Conservation (phyloP, 2,329 filamentous ascomycete genomes). For the Fusarium haematococcum region DNA sequence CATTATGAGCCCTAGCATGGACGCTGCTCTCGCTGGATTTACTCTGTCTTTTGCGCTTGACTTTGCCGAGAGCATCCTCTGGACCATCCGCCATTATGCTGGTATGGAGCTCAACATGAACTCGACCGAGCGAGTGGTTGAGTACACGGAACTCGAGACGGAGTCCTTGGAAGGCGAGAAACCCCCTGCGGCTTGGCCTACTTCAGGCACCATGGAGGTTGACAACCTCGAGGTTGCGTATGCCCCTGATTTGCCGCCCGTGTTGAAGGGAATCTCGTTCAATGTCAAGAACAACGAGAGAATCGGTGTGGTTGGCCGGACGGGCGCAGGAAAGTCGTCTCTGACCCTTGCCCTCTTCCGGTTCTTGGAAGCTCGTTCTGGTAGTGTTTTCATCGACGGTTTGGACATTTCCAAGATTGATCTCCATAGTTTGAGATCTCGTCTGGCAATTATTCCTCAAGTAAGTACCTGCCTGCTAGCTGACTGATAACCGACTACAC, state of each 20-base stretch:
- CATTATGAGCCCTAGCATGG: constrained; percentile 69
- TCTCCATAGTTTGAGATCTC: constrained; percentile 76
- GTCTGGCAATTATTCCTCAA: constrained; percentile 82
- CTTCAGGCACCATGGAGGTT: constrained; percentile 79
- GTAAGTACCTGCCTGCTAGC: constrained; percentile 38
- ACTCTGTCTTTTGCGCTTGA: constrained; percentile 79
- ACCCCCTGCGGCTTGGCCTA: constrained; percentile 80
- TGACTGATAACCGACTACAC: not conserved
- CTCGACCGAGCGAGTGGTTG: constrained; percentile 78
- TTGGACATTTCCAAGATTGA: constrained; percentile 79
- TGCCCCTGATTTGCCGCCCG: constrained; percentile 76
- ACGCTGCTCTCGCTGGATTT: constrained; percentile 80
- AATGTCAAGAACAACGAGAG: constrained; percentile 74
- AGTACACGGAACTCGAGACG: constrained; percentile 77
- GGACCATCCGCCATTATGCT: constrained; percentile 75
- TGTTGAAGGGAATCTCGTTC: constrained; percentile 78
- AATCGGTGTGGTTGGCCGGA: constrained; percentile 82
- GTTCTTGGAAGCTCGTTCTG: constrained; percentile 76
- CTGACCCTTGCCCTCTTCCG: constrained; percentile 82
- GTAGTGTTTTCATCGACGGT: constrained; percentile 77
- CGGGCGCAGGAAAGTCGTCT: constrained; percentile 82
- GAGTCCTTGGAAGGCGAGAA: constrained; percentile 72
- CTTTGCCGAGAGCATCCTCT: constrained; percentile 73
- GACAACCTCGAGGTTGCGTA: constrained; percentile 78
- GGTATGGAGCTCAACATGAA: constrained; percentile 84